Base-by-base conservation (phyloP, 2,329 filamentous ascomycete genomes). In the Colletotrichum trifolii region DNA sequence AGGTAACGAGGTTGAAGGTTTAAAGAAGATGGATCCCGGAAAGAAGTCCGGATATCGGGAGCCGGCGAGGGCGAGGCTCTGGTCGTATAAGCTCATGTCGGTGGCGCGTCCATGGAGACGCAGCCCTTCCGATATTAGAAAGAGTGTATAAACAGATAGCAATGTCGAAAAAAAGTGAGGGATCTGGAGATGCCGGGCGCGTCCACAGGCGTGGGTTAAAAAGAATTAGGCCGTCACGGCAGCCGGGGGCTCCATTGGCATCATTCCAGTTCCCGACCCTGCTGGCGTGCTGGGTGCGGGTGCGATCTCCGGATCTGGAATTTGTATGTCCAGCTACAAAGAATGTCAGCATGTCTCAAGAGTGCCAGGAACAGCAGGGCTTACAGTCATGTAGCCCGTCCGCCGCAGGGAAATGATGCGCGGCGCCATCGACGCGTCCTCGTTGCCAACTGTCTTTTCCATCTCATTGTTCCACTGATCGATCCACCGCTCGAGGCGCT, bases 351-450 rank as follows among this genome's bases (percentile, higher is more conserved):
- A 64, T 34, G 35, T 36, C 38, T 9, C 11, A 53, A n/a, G 52
- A 6, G 17, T 25, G 39, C 42, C 54, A 50, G n/a, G 7, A 15
- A n/a, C 2, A 15, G 6, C 7, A 7, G 70, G 47, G 76, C 88
- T 79, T 78, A 92, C 90, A 70, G 85, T 94, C 89, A 97, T 90
- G 77, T 97, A 97, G 1, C 92, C 95, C 43, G 94, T 97, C 72
- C 89, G 86, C 71, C 94, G 86, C 70, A 97, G 78, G 43, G 91
- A 86, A 69, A 97, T 89, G 57, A 97, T 88, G 75, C 86, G 91
- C 25, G 95, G 93, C 34, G 84, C 79, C 49, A 81, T 77, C 33
- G 77, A 76, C 36, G 79, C 78, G 36, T 86, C 85, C 17, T 87
- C 85, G 4, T 81, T 79, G 25, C 81, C 79, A 58, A 80, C 71